Evolutionary conservation across 2,329 filamentous ascomycete species (phyloP).

Genomic region (Pyrenophora tritici-repentis): DNA sequence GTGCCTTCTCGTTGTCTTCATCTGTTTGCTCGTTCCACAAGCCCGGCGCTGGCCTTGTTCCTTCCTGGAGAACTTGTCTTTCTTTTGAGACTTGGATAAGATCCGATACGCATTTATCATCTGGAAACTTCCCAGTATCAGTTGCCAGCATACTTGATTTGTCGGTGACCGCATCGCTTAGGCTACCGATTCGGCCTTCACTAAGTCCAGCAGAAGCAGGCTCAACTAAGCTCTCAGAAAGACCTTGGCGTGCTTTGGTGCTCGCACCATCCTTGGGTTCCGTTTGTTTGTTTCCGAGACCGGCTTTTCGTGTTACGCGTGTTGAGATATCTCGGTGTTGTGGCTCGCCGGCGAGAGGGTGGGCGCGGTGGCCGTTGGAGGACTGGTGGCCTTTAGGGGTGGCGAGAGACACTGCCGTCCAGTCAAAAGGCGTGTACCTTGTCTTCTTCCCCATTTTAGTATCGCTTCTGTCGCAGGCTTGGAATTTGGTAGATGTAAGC

Average conservation of each 20-base stretch:
- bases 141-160: neutral
- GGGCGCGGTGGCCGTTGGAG: neutral
- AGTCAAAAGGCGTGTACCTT: neutral
- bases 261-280: neutral
- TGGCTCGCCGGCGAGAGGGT: neutral
- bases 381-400: neutral
- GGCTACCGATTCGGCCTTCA: neutral
- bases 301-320: neutral
- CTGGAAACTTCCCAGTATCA: neutral
- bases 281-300: neutral
- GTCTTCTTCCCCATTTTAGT: neutral
- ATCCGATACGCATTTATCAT: too few relatives aligned
- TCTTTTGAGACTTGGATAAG: too few relatives aligned
- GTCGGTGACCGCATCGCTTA: neutral
- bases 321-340: neutral
- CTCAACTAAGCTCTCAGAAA: neutral
- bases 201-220: neutral
- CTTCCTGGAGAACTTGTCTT: too few relatives aligned
- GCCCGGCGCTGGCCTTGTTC: too few relatives aligned
- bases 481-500: too few relatives aligned
- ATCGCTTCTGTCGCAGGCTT: too few relatives aligned
- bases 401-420: neutral
- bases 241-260: neutral
- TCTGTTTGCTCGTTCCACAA: too few relatives aligned
- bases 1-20: too few relatives aligned